These are phyloP conservation scores for Magnolia kwangsiensis DNA, from an alignment of 164 flowering plant species.

Conservation along the genomic window DNA sequence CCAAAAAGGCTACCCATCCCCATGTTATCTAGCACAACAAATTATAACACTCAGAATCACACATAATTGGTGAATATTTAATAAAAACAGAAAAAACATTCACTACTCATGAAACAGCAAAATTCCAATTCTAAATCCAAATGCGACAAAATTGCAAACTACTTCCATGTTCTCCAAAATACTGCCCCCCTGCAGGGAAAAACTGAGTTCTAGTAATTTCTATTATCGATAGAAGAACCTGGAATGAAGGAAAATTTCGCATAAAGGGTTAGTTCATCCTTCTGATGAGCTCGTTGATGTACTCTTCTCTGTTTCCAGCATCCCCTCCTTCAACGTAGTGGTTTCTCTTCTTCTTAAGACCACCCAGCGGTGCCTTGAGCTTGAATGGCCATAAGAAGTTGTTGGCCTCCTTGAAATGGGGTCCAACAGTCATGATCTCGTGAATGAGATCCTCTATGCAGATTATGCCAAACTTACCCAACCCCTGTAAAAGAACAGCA, in stretches of 20 bases:
- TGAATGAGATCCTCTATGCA: conserved; percentile 54
- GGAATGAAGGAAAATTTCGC: background rate
- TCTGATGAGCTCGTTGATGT: conserved; percentile 32
- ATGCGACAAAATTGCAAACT: no score
- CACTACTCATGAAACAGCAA: no score
- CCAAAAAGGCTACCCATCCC: no score
- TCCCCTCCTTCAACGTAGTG: conserved; percentile 62
- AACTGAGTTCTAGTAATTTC: no score
- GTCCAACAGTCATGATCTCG: conserved; percentile 58
- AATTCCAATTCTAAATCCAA: no score
- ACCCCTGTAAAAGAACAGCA: conserved; percentile 24
- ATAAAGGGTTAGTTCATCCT: conserved; percentile 26
- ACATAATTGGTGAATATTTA: no score
- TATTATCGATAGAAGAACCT: no score
- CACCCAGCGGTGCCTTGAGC: conserved; percentile 53
- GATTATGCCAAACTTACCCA: conserved; percentile 46
- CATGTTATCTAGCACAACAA: no score
- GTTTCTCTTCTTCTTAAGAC: conserved; percentile 51
- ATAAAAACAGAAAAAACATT: no score
- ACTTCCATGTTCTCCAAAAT: no score
- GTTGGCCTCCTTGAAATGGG: conserved; percentile 60
- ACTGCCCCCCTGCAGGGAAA: no score
- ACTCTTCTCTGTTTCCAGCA: conserved; percentile 53
- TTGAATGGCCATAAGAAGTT: conserved; percentile 61
- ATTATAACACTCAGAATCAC: no score